Evolutionary conservation across 805 yeast species (phyloP).

Genomic region (Metschnikowia hibisci): DNA sequence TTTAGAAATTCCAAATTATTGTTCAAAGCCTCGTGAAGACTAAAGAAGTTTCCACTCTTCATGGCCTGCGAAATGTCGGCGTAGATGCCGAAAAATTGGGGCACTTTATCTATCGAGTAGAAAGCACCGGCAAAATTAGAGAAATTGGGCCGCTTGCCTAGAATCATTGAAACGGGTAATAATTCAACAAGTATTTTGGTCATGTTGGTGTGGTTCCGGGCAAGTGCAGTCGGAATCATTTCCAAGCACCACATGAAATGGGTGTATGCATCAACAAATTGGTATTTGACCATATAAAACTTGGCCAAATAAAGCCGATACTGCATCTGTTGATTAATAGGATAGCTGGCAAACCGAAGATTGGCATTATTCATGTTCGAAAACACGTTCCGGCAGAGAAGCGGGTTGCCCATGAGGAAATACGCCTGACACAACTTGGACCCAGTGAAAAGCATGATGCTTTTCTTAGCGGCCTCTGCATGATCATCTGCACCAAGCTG

Average conservation of each 20-base stretch:
- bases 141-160: constrained; percentile 51
- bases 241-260: constrained; percentile 56
- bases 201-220: constrained; percentile 31
- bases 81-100: constrained; percentile 31
- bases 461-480: constrained; percentile 40
- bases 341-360: constrained; percentile 39
- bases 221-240: constrained; percentile 27
- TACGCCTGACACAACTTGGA: constrained; percentile 53
- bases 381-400: constrained; percentile 58
- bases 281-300: constrained; percentile 51
- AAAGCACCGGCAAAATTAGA: constrained; percentile 11
- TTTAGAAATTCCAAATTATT: constrained; percentile 34
- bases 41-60: constrained; percentile 40
- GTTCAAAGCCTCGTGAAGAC: constrained; percentile 29
- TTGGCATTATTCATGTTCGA: constrained; percentile 54
- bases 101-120: constrained; percentile 15
- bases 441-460: constrained; percentile 51
- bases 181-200: constrained; percentile 44
- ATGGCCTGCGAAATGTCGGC: constrained; percentile 35
- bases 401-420: constrained; percentile 51
- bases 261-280: constrained; percentile 41
- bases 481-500: constrained; percentile 37
- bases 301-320: constrained; percentile 54
- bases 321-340: constrained; percentile 43
- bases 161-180: constrained; percentile 49